Base-by-base conservation (phyloP, 2,329 filamentous ascomycete genomes). In the Lithohypha guttulata region DNA sequence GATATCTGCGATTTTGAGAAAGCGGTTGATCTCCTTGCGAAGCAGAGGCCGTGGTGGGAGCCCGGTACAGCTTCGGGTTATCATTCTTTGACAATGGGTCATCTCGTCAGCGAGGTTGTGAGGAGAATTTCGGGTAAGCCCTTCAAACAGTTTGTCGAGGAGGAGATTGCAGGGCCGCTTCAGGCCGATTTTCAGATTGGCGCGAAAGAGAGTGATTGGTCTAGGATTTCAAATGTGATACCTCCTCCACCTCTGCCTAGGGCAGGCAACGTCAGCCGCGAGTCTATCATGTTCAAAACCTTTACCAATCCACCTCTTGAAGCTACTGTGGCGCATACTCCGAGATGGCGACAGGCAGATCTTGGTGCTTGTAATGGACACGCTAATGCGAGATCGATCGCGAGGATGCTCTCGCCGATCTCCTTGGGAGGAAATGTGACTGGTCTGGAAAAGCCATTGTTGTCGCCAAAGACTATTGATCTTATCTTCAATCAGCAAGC, bases 181-280 rank as follows among this genome's bases (percentile, higher is more conserved):
- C 47, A 48, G 0, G 68, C 67, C 2, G 69, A 71, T 47, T 70
- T 69, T 39, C 59, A 62, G 28, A 54, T 71, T 11, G 67, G 67
- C 1, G 53, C 61, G 2, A 34, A 45, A 1, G 63, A 71, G 34
- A 48, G 58, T 5, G 61, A 69, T 42, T 63, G 57, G 57, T 26
- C 43, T 2, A 65, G 68, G 6, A 50, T 66, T 2, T 56, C 62
- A 0, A 52, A 60, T 5, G 42, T 65, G 3, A 42, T 61, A 0
- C 46, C 58, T 3, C 45, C 53, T 1, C 36, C 50, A 3, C 34
- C 48, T 0, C 18, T 42, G 0, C 27, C 29, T 2, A 2, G 48
- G 3, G 51, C 50, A 5, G 37, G 38, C 33, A 42, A 46, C 8
- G 6, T 49, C 15, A 38, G 44, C 23, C 43, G 48, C 2, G 44